Evolutionary conservation across 768 basidiomycete genomes (phyloP), one percentile per base, ranked within the genome.

Genomic region (Hypholoma sublateritium): DNA sequence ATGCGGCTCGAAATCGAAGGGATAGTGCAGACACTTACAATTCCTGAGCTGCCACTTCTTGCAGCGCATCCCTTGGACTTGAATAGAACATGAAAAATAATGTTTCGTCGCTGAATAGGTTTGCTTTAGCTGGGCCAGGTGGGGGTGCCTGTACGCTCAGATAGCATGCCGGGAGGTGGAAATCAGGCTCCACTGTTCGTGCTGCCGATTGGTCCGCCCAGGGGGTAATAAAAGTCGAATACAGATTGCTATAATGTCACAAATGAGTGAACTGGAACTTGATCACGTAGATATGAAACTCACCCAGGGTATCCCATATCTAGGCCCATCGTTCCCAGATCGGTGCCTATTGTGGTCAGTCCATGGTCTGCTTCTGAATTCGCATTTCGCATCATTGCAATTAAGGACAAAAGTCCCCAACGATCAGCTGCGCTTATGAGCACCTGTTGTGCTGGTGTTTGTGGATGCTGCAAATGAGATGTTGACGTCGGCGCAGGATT

Each of bases 51-150:
- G 95, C 95, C 50, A 94, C 83, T 73, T 98, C 95, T 72, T 98
- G 95, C 53, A 96, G 77, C 39, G 89, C 87, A 75, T 98, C 95
- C 66, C 91, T 79, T 56, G 95, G 93, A 72, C 86, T 88, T 55
- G 93, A 87, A 75, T 98, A 98, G 80, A 98, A 98, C 85, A 96
- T 95, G 81, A 93, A 96, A 74, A 98, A 97, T 24, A 98, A 76
- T 14, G 95, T 97, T 74, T 98, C 95, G 71, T 98, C 95, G 71
- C 89, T 90, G 74, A 98, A 96, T 49, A 87, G 84, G 1, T 82
- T 80, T 16, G 87, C 89, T 75, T 94, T 95, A 60, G 69, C 78
- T 51, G 90, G 88, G 4, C 90, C 90, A 36, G 91, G 89, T 45
- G 93, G 86, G 36, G 89, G 87, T 34, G 95, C 87, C 64, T 91